Evolutionary conservation across 106 monocot genomes (phyloP).

Genomic region (Acorus calamus): DNA sequence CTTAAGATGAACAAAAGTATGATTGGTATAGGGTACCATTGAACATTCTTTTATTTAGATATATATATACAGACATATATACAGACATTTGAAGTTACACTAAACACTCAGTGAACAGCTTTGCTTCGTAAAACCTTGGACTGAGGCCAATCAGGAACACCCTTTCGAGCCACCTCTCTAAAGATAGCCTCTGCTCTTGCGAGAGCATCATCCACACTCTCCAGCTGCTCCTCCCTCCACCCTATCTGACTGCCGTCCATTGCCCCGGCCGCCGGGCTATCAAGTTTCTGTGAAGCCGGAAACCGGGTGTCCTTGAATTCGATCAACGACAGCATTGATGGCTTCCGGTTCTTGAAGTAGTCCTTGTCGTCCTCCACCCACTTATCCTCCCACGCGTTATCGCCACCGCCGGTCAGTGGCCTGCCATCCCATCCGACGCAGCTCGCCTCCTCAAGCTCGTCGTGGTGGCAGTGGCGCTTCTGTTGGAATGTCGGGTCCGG

Average conservation of each 20-base stretch:
- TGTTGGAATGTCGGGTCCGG: constrained; percentile 35
- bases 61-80: too few relatives aligned
- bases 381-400: not conserved
- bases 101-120: too few relatives aligned
- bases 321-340: constrained; percentile 42
- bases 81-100: too few relatives aligned
- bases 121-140: constrained; percentile 5
- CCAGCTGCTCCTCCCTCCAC: constrained; percentile 7
- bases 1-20: too few relatives aligned
- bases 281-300: constrained; percentile 27
- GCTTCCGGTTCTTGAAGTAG: constrained; percentile 46
- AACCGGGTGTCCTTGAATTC: constrained; percentile 50
- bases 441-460: constrained; percentile 12
- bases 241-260: not conserved
- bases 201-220: constrained; percentile 38
- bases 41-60: too few relatives aligned
- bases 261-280: constrained; percentile 14
- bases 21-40: too few relatives aligned
- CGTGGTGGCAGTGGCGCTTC: constrained; percentile 22
- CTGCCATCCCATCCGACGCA: constrained; percentile 31
- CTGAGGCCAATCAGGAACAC: constrained; percentile 40
- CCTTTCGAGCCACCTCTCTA: constrained; percentile 21
- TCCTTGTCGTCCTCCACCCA: constrained; percentile 19
- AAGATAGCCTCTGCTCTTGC: constrained; percentile 44
- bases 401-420: not conserved